Percentiles rank a stretch among this genome's conserved stretches.
Evolutionary conservation across 2,329 filamentous ascomycete genomes (phyloP).

Genomic region (Fusarium camptoceras): DNA sequence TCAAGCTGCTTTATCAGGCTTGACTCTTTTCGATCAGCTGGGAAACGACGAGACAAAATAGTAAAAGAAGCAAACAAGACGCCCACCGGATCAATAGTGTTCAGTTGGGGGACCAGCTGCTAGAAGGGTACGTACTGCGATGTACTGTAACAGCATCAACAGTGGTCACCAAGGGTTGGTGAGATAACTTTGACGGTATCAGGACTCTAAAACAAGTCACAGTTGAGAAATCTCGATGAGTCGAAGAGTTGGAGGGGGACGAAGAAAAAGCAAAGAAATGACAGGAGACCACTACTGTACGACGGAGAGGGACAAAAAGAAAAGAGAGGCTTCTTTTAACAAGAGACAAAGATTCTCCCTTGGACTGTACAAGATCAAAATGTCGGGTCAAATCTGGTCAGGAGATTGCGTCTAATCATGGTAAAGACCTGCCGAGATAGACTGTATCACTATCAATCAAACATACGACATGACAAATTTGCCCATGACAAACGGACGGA

Average conservation of each 20-base stretch:
- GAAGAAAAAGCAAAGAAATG: conserved; percentile 5
- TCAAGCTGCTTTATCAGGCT: conserved; percentile 8
- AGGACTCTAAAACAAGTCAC: neutral
- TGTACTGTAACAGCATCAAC: neutral
- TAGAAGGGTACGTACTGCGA: conserved; percentile 1
- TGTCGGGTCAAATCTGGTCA: conserved; percentile 9
- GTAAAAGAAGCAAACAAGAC: conserved; percentile 18
- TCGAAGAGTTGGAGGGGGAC: neutral
- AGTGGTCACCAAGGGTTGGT: conserved; percentile 22
- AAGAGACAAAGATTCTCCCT: conserved; percentile 4
- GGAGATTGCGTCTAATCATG: conserved; percentile 35
- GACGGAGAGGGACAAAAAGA: conserved; percentile 6
- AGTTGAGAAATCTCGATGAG: conserved; percentile 12
- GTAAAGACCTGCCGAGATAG: too few relatives aligned
- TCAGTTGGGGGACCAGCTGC: neutral
- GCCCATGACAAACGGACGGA: conserved; percentile 1
- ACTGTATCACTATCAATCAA: too few relatives aligned
- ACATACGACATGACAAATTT: conserved; percentile 25
- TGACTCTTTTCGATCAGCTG: neutral
- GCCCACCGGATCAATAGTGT: neutral
- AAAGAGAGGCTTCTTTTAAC: conserved; percentile 10
- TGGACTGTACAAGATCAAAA: neutral
- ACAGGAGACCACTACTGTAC: conserved; percentile 1
- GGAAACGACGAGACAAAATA: conserved; percentile 10
- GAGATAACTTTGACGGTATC: conserved; percentile 14